Conservation (phyloP, 2,329 filamentous ascomycete species). For the Calonectria leucothoes region DNA sequence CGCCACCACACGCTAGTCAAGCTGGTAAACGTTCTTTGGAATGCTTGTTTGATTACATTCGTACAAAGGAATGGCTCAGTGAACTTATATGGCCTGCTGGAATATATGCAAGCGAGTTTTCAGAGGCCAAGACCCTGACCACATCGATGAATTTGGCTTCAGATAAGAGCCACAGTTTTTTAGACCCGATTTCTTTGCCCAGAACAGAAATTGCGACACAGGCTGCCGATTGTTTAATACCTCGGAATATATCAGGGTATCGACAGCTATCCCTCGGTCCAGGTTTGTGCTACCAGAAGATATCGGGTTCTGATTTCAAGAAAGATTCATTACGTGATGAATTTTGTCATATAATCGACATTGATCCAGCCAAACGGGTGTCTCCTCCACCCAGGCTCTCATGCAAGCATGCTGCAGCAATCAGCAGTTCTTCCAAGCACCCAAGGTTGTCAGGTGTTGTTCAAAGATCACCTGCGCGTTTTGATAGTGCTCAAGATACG, state of each 20-base stretch:
- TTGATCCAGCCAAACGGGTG: conserved; percentile 11
- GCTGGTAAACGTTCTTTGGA: not conserved
- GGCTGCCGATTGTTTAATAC: conserved; percentile 48
- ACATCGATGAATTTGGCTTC: conserved; percentile 14
- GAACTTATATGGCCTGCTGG: conserved; percentile 43
- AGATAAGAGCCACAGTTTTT: conserved; percentile 31
- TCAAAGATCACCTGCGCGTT: conserved; percentile 40
- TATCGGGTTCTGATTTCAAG: not conserved
- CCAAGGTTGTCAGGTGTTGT: conserved; percentile 42
- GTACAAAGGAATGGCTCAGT: conserved; percentile 49
- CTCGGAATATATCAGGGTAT: conserved; percentile 17
- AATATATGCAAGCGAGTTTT: not conserved
- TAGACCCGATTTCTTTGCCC: conserved; percentile 35
- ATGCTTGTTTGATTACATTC: conserved; percentile 23
- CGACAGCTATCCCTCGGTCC: conserved; percentile 27
- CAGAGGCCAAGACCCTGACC: not conserved
- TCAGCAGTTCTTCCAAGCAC: conserved; percentile 31
- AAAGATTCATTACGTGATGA: not conserved
- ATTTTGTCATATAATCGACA: conserved; percentile 20
- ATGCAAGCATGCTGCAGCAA: conserved; percentile 43
- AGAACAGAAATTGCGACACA: conserved; percentile 51
- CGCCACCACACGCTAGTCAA: not conserved
- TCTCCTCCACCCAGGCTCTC: conserved; percentile 19
- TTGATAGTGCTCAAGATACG: conserved; percentile 9
- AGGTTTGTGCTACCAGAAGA: conserved; percentile 19